A percentile compares a stretch with the other conserved stretches of the same genome.
phyloP scores from a whole-genome alignment of 1,139 yeast genomes.

The Eremothecium sinecaudum region DNA sequence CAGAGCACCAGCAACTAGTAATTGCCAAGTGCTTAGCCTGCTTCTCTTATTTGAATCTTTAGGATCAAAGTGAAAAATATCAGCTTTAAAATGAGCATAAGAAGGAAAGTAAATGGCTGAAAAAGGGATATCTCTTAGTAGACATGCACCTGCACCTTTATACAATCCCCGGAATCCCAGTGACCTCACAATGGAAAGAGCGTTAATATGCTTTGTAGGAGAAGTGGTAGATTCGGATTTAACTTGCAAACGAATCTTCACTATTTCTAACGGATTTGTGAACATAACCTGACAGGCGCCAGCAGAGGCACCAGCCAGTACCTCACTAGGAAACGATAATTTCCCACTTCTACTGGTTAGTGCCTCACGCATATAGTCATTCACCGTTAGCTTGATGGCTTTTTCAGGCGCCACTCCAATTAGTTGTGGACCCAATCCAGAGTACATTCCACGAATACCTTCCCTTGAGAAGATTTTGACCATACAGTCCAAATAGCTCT shows the following conservation, averaged over 20 bases:
- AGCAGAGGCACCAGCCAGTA: conserved; percentile 84
- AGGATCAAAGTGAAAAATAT: conserved; percentile 79
- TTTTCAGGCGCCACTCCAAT: conserved; percentile 98
- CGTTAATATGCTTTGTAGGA: conserved; percentile 37
- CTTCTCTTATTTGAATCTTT: conserved; percentile 36
- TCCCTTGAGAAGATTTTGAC: conserved; percentile 65
- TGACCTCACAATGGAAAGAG: conserved; percentile 64
- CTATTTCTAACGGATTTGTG: conserved; percentile 93
- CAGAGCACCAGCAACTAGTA: conserved; percentile 79
- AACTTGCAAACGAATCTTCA: conserved; percentile 88
- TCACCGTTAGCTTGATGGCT: conserved; percentile 91
- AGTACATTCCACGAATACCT: conserved; percentile 82
- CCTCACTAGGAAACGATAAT: conserved; percentile 51
- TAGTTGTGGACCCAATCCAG: conserved; percentile 89
- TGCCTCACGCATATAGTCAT: conserved; percentile 70
- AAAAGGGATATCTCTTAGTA: conserved; percentile 92
- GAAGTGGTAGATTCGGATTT: conserved; percentile 55
- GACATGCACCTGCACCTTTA: conserved; percentile 86
- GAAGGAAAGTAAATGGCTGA: conserved; percentile 97
- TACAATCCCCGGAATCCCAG: conserved; percentile 81
- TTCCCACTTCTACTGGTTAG: conserved; percentile 33
- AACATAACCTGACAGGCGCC: conserved; percentile 96
- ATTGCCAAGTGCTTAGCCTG: conserved; percentile 68
- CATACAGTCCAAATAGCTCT: conserved; percentile 80
- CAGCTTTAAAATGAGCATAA: conserved; percentile 83